Base-by-base conservation (phyloP, 1,139 yeast species). In the Lodderomyces parapsilosis region DNA sequence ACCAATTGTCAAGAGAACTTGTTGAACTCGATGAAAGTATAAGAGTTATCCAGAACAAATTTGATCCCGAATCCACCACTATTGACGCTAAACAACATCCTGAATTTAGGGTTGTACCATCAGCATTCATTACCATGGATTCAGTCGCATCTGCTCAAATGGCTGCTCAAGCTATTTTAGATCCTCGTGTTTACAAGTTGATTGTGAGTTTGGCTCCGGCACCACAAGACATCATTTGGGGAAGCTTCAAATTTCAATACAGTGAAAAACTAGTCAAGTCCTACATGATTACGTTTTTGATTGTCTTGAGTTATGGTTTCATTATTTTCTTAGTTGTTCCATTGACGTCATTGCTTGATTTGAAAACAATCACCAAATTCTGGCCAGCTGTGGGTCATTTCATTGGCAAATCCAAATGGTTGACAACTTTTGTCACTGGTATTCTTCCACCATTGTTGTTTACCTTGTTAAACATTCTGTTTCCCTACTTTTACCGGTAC, bases 111-210 rank as follows among this genome's bases (percentile, higher is more conserved):
- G 68, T 61, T 23, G 74, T 86, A 0, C 82, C 88, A 8, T 78
- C 88, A 8, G 93, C 93, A 0, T 86, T 86, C 55, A 78, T 86
- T 6, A 86, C 93, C 0, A 84, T 86, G 93, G 89, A 84, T 50
- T 80, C 89, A 0, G 93, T 85, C 0, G 93, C 93, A 0, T 80
- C 86, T 38, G 93, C 93, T 0, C 94, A 86, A 61, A 84, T 85
- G 88, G 86, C 88, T 2, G 93, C 93, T 0, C 94, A 86, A 56
- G 86, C 93, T 0, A 86, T 86, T 0, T 62, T 86, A 43, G 93
- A 86, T 55, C 93, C 93, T 6, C 71, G 88, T 47, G 90, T 83
- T 8, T 82, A 84, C 56, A 83, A 81, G 52, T 66, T 86, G 44
- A 82, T 85, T 47, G 84, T 87, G 0, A 70, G 78, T 32, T 65